These are phyloP conservation scores for Dactylellina cionopaga DNA, from an alignment of 2,329 filamentous ascomycete genomes.

Conservation along the genomic window DNA sequence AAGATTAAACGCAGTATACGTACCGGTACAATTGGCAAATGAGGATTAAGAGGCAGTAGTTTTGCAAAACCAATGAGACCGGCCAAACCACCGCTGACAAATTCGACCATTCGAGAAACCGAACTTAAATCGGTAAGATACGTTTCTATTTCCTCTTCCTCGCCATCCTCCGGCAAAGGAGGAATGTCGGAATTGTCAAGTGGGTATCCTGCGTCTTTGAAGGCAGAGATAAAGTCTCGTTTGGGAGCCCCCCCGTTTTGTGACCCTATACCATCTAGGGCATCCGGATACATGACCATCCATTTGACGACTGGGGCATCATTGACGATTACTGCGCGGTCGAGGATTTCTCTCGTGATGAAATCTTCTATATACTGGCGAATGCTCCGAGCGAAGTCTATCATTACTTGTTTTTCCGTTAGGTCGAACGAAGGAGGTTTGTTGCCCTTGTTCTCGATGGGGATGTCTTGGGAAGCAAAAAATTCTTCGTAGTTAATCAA, in stretches of 20 bases:
- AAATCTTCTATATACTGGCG: constrained; percentile 30
- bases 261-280: constrained; percentile 17
- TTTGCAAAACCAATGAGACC: constrained; percentile 11
- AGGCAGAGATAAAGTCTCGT: constrained; percentile 29
- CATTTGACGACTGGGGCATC: constrained; percentile 30
- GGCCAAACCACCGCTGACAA: constrained; percentile 28
- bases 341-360: constrained; percentile 18
- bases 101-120: constrained; percentile 20
- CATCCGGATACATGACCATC: constrained; percentile 36
- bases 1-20: background rate
- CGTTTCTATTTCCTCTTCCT: background rate
- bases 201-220: constrained; percentile 34
- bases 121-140: constrained; percentile 15
- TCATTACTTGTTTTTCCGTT: constrained; percentile 40
- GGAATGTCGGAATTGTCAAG: constrained; percentile 26
- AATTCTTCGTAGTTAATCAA: constrained; percentile 23
- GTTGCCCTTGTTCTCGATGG: background rate
- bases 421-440: constrained; percentile 26
- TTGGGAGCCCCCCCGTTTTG: constrained; percentile 8
- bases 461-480: background rate
- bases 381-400: constrained; percentile 12
- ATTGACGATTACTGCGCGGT: constrained; percentile 38
- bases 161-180: background rate
- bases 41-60: background rate
- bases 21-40: background rate